These are phyloP conservation scores for Colletotrichum spinosum DNA, from an alignment of 2,329 filamentous ascomycete genomes.

Conservation along the genomic window DNA sequence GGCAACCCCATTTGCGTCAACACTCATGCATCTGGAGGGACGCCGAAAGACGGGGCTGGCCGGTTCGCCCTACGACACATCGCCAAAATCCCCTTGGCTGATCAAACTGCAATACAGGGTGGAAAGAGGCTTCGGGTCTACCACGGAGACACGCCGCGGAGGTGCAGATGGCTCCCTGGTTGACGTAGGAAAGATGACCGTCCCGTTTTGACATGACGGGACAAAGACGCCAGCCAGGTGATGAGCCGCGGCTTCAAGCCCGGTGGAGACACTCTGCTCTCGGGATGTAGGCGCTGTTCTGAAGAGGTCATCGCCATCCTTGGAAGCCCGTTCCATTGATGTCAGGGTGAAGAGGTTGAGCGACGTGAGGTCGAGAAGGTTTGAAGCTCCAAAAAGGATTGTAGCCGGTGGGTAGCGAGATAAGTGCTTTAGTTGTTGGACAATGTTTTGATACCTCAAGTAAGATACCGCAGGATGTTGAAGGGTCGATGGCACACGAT, in stretches of 20 bases:
- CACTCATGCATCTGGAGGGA: conserved; percentile 28
- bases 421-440: no score
- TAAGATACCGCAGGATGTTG: no score
- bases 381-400: no score
- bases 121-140: conserved; percentile 16
- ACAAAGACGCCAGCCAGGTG: conserved; percentile 15
- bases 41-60: conserved; percentile 12
- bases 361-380: no score
- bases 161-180: neutral
- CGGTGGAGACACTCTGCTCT: no score
- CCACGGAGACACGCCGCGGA: conserved; percentile 1
- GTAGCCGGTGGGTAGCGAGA: no score
- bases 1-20: neutral
- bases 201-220: conserved; percentile 5
- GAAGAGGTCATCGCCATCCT: no score
- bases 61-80: conserved; percentile 9
- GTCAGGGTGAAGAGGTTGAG: no score
- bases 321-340: no score
- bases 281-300: no score
- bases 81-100: neutral
- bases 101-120: conserved; percentile 31
- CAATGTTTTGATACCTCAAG: no score
- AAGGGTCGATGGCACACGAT: no score
- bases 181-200: conserved; percentile 12
- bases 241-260: neutral